Conservation (phyloP, 2,329 filamentous ascomycete species). For the Alternaria arbusti region DNA sequence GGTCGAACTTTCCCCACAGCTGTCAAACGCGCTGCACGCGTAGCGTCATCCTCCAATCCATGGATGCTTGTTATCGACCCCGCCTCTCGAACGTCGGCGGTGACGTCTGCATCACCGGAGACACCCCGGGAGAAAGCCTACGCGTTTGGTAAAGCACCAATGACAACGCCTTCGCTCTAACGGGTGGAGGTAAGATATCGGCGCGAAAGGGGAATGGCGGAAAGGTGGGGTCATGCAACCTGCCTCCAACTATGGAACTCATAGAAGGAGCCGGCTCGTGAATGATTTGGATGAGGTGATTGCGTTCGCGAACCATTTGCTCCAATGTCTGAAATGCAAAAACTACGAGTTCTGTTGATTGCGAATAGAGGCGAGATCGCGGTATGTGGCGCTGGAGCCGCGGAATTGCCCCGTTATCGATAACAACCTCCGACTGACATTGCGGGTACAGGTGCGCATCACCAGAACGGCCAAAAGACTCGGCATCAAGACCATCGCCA, state of each 20-base stretch:
- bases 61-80: slow-evolving; percentile 15
- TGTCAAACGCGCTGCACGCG: slow-evolving; percentile 7
- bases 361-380: slow-evolving; percentile 68
- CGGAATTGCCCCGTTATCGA: background rate
- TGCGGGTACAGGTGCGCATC: slow-evolving; percentile 51
- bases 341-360: slow-evolving; percentile 60
- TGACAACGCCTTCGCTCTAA: slow-evolving; percentile 7
- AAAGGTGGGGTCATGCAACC: slow-evolving; percentile 7
- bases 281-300: background rate
- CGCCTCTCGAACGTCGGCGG: slow-evolving; percentile 11
- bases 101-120: slow-evolving; percentile 20
- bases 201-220: slow-evolving; percentile 6
- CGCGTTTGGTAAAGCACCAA: slow-evolving; percentile 7
- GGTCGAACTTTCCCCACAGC: background rate
- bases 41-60: slow-evolving; percentile 15
- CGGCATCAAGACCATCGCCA: slow-evolving; percentile 59
- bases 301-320: background rate
- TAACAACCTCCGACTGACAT: slow-evolving; percentile 17
- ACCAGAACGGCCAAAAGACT: slow-evolving; percentile 59
- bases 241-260: background rate
- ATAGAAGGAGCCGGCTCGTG: background rate
- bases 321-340: slow-evolving; percentile 42
- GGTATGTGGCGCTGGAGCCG: background rate
- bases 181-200: background rate
- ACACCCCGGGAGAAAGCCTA: background rate